Evolutionary conservation across 805 yeast species (phyloP).

Genomic region (Cyberlindnera euphorbiiphila): DNA sequence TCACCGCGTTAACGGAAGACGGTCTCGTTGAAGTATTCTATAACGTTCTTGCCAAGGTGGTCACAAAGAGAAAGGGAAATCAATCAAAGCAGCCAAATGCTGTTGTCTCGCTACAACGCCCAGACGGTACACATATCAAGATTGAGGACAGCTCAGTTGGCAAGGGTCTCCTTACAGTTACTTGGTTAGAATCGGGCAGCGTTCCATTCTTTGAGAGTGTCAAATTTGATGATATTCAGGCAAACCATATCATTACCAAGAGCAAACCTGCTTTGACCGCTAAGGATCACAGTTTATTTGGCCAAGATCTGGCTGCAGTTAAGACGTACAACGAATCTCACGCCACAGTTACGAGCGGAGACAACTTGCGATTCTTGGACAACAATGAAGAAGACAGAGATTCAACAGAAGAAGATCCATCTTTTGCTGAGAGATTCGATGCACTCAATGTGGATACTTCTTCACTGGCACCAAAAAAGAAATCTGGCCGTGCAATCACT

Average conservation of each 20-base stretch:
- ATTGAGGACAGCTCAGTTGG: constrained; percentile 28
- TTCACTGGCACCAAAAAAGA: constrained; percentile 28
- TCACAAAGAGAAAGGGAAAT: constrained; percentile 44
- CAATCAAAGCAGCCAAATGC: constrained; percentile 50
- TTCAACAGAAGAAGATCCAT: constrained; percentile 41
- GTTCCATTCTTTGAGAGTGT: constrained; percentile 53
- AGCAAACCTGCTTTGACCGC: constrained; percentile 39
- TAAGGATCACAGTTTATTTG: constrained; percentile 38
- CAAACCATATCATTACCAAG: constrained; percentile 29
- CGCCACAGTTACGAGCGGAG: constrained; percentile 61
- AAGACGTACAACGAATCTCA: constrained; percentile 57
- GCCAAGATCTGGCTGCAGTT: constrained; percentile 47
- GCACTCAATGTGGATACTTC: constrained; percentile 26
- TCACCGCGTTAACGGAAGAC: constrained; percentile 65
- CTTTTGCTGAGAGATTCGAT: constrained; percentile 53
- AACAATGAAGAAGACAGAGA: constrained; percentile 41
- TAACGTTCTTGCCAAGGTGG: constrained; percentile 41
- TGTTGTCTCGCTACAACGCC: constrained; percentile 44
- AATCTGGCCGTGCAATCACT: constrained; percentile 50
- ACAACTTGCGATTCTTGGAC: constrained; percentile 53
- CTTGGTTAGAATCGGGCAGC: constrained; percentile 63
- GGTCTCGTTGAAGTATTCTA: constrained; percentile 72
- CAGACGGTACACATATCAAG: constrained; percentile 31
- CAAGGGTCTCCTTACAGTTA: constrained; percentile 37
- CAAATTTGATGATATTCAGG: constrained; percentile 40